Conservation (phyloP, 108 stramenopile species). For the Schizochytrium sp. region DNA sequence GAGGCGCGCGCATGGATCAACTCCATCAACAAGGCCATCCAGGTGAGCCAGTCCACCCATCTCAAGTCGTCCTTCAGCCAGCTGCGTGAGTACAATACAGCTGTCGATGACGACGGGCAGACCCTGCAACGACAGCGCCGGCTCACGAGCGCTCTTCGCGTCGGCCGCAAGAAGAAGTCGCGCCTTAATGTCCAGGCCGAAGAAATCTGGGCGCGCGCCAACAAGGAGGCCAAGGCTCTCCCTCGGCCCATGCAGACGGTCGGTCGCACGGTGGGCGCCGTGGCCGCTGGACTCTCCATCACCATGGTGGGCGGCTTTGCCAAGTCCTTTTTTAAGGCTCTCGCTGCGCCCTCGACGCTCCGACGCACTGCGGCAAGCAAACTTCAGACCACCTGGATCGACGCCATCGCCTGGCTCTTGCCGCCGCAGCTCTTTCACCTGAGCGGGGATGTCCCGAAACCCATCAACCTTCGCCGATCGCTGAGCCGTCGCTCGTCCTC, state of each 20-base stretch:
- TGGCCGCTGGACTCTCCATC: neutral
- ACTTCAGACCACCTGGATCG: neutral
- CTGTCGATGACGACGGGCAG: neutral
- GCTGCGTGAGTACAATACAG: conserved; percentile 6
- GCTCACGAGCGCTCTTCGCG: neutral
- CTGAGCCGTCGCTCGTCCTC: neutral
- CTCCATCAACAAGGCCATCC: neutral
- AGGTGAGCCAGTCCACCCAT: neutral
- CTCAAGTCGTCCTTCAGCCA: neutral
- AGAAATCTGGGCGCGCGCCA: neutral
- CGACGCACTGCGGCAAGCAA: neutral
- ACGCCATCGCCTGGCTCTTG: neutral
- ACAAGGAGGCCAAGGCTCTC: neutral
- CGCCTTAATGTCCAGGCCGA: neutral
- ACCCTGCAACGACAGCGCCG: neutral
- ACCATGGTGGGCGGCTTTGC: neutral
- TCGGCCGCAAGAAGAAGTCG: neutral
- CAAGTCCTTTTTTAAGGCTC: neutral
- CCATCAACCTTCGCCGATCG: neutral
- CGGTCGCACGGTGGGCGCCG: neutral
- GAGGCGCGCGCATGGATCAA: neutral
- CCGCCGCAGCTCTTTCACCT: neutral
- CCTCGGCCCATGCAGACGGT: neutral
- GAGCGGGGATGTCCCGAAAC: neutral
- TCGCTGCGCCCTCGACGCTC: neutral